Conservation (phyloP, 805 yeast genomes). For the Wickerhamiella nectarea region DNA sequence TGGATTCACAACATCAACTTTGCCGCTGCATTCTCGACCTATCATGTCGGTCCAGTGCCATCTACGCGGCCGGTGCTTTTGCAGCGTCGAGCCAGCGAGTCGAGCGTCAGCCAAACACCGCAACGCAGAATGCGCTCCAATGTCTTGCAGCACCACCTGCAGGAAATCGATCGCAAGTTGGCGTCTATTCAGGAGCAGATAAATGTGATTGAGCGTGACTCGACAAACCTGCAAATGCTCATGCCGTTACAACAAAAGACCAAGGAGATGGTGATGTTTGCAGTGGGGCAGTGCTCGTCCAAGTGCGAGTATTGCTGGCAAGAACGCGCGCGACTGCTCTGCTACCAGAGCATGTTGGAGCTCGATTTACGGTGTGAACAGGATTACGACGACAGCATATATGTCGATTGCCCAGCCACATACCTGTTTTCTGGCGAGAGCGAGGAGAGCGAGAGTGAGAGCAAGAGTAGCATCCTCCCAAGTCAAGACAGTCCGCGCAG, state of each 20-base stretch:
- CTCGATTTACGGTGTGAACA: constrained; percentile 18
- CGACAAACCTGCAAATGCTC: constrained; percentile 31
- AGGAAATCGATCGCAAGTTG: constrained; percentile 27
- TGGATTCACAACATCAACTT: constrained; percentile 49
- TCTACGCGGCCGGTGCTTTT: neutral
- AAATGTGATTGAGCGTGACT: constrained; percentile 27
- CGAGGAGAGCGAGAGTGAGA: neutral
- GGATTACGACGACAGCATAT: neutral
- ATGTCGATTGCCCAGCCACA: neutral
- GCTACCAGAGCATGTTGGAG: constrained; percentile 29
- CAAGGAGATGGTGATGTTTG: constrained; percentile 33
- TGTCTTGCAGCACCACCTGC: constrained; percentile 24
- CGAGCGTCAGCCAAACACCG: neutral
- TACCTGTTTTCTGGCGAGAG: neutral
- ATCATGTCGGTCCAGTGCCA: constrained; percentile 22
- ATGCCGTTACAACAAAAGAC: constrained; percentile 46
- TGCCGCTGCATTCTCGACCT: constrained; percentile 35
- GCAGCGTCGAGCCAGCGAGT: neutral
- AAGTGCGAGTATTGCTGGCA: constrained; percentile 45
- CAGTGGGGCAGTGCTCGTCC: constrained; percentile 36
- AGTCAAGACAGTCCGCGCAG: neutral
- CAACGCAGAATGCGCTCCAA: constrained; percentile 18
- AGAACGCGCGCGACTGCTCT: constrained; percentile 35
- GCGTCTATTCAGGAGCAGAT: constrained; percentile 25
- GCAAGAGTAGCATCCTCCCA: neutral